Evolutionary conservation across 148 eudicot species (phyloP), one percentile per base, ranked within the genome.

Genomic region (Rhododendron williamsianum): DNA sequence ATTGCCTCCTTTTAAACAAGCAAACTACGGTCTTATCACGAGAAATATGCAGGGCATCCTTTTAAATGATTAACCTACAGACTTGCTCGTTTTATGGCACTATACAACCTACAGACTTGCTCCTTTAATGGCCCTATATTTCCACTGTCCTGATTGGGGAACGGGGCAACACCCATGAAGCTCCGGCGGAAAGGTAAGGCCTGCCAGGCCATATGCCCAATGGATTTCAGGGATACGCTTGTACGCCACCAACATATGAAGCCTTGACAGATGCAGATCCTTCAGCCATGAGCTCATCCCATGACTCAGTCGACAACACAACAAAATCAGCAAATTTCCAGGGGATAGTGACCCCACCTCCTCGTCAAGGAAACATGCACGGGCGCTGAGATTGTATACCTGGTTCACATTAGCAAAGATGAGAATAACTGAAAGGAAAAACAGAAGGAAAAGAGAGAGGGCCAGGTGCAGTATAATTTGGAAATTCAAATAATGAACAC

Each of bases 361-460:
- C 83, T 93, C 84, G 51, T 95, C 99, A 38, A 95, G 93, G 88
- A 93, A 94, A 88, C 98, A 92, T 36, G 98, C 91, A 83, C 80
- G 90, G 67, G 99, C 99, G 98, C 98, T 43, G 94, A 92, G 76
- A 95, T 95, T 1, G 99, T 97, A 92, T 93, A 94, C 90, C 99
- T 97, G 92, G 33, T 41, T 60, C 41, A 35, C 9, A 58, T 67
- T 73, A 69, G 76, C 69, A 27, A 38, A 45, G 21, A 3, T 25
- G 77, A 83, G 15, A 46, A 23, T 41, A 65, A 1, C 30, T 71
- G 73, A 18, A 30, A 69, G 16, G 7, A 12, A 45, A 83, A 69
- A 80, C 67, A 30, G 65, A 35, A 16, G 23, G 67, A 81, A 81
- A 58, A 36, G 38, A 21, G 43, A 30, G 18, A 56, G 46, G 78